Evolutionary conservation across 2,329 filamentous ascomycete species (phyloP).

Genomic region (Colletotrichum magnum): DNA sequence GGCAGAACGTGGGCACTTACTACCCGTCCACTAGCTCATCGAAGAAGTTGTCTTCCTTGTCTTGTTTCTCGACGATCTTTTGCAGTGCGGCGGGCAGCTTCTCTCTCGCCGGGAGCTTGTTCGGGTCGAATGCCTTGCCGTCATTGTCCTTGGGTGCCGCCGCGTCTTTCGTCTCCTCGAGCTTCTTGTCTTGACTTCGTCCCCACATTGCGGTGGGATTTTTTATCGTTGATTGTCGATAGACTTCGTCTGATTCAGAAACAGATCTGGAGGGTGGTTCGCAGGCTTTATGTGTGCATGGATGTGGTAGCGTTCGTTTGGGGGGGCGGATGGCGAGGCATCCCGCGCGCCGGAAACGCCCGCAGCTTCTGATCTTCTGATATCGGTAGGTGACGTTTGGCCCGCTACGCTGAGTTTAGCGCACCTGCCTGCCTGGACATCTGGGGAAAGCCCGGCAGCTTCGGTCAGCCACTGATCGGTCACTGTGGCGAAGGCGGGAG

Average conservation of each 20-base stretch:
- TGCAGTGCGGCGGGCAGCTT: constrained; percentile 70
- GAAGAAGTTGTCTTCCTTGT: constrained; percentile 80
- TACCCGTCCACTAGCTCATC: constrained; percentile 84
- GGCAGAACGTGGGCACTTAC: constrained; percentile 64
- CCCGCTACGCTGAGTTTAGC: constrained; percentile 18
- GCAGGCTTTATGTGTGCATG: constrained; percentile 32
- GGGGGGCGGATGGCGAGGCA: constrained; percentile 14
- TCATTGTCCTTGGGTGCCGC: constrained; percentile 43
- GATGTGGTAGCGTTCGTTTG: constrained; percentile 14
- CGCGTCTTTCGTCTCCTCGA: constrained; percentile 46
- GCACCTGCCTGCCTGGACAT: constrained; percentile 19
- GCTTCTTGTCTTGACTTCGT: constrained; percentile 52
- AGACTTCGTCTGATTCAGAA: constrained; percentile 34
- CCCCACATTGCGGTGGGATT: constrained; percentile 54
- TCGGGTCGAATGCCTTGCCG: constrained; percentile 54
- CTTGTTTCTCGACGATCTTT: constrained; percentile 69
- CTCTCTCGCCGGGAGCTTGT: constrained; percentile 62
- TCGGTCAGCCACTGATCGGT: constrained; percentile 9
- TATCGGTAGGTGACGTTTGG: constrained; percentile 35
- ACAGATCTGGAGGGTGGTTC: not conserved
- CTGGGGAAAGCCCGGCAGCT: constrained; percentile 11
- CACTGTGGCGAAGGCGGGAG: constrained; percentile 4
- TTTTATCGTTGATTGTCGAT: constrained; percentile 9
- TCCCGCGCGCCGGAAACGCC: constrained; percentile 36
- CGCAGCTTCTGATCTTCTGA: constrained; percentile 32